Base-by-base conservation (phyloP, 192 early-diverging fungal genomes). In the Backusella liffmaniae region DNA sequence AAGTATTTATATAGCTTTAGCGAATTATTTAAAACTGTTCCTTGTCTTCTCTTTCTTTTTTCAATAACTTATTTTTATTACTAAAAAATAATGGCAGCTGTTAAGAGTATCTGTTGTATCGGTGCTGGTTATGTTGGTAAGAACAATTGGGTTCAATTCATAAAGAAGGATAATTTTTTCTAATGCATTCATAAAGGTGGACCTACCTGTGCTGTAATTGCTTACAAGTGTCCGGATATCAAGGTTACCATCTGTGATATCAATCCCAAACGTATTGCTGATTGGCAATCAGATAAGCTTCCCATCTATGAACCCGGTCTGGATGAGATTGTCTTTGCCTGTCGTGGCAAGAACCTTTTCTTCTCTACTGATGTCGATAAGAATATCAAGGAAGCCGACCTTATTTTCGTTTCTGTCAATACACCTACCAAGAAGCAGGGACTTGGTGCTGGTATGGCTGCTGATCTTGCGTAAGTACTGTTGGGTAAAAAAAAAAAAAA, bases 111-210 rank as follows among this genome's bases (percentile, higher is more conserved):
- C 67, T 96, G 95, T 86, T 98, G 95, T 76, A 94, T 98, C 78
- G 96, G 96, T 74, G 96, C 96, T 71, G 96, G 96, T 73, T 98
- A 98, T 84, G 96, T 98, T 42, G 96, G 96, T 93, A 85, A 77
- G 88, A 79, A 29, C 70, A 59, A 34, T 35, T 13, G 35, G 6
- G 1, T 67, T 29, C 16, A 41, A 26, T 32, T 49, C 21, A 42
- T 39, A 29, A 10, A 10, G 12, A 39, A 39, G 36, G 36, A 10
- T 1, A 44, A 9, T 44, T 67, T 29, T 35, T 62, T 15, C 65
- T 15, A 32, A 42, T 39, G n/a, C 4, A 39, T n/a, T 13, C 34
- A 21, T 67, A 34, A 68, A 94, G 94, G 94, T 76, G 96, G 96
- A 32, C 95, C 96, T 5, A 95, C 96, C 4, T 93, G 94, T 81